Base-by-base conservation (phyloP, 139 green algal species). In the Volvox africanus region DNA sequence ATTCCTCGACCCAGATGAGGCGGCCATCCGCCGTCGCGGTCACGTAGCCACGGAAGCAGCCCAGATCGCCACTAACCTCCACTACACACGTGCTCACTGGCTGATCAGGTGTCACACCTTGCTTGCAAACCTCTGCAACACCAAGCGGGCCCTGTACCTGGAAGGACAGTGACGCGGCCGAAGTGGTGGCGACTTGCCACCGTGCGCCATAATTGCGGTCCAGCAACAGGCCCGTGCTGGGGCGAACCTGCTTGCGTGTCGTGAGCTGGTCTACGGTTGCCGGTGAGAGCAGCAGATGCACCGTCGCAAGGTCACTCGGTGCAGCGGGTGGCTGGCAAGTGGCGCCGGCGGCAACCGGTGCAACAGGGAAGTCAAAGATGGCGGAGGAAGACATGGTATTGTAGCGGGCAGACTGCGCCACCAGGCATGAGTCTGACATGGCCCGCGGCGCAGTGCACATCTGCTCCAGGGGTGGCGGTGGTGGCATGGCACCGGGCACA, bases 31-130 rank as follows among this genome's bases (percentile, higher is more conserved):
- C 65, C 0, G 50, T 20, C 28, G 82, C 62, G 13, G 1, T 20
- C 22, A 92, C 37, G 22, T 80, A 89, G 55, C 68, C 82, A 32
- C 75, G 80, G 89, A 82, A 89, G 89, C 89, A 92, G 55, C 80
- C 81, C 18, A 26, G 28, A 30, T 78, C 55, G 30, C 89, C 82
- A 61, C 26, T 82, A 17, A 93, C 68, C 78, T 90, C 69, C 26
- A 88, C 90, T 62, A 91, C 84, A 55, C 90, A 93, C 0, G 65
- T 88, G 65, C 44, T 62, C 1, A 37, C 14, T 0, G 84, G 76
- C 84, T 93, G 90, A 30, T 88, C 77, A 30, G 84, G 55, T 28
- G 30, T 21, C 21, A 93, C 50, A 32, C 75, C 61, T 78, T 93
- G 90, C 18, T 35, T 61, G 90, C 90, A 93, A 30, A 91, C 85